Percentiles rank a stretch among this genome's conserved stretches.
Conservation (phyloP, 2,329 filamentous ascomycete species). For the Trichoderma lentiforme region DNA sequence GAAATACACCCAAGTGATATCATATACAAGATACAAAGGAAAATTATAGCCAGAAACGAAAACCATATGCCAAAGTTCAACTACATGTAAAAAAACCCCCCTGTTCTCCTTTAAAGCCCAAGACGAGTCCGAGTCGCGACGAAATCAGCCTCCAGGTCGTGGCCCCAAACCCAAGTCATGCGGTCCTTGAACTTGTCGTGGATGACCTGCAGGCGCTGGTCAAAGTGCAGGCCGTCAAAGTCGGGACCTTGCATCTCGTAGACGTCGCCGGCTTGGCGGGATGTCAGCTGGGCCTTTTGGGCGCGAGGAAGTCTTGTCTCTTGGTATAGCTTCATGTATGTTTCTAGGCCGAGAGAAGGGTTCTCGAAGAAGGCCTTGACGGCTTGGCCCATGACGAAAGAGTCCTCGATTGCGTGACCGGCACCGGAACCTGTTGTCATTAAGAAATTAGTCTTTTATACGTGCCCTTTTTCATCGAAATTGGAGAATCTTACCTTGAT, state of each 20-base stretch:
- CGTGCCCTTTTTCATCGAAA: neutral
- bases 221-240: conserved; percentile 1
- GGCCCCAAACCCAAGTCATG: conserved; percentile 11
- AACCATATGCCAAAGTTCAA: neutral
- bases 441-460: neutral
- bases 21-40: neutral
- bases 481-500: neutral
- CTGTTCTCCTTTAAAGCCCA: neutral
- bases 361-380: conserved; percentile 11
- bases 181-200: conserved; percentile 13
- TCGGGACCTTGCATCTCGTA: conserved; percentile 13
- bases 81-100: neutral
- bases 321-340: conserved; percentile 14
- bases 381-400: conserved; percentile 13
- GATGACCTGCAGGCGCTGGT: conserved; percentile 10
- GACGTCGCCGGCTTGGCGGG: conserved; percentile 6
- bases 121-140: conserved; percentile 7
- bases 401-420: conserved; percentile 14
- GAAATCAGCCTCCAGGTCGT: conserved; percentile 6
- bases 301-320: conserved; percentile 1
- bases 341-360: neutral
- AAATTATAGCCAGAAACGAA: neutral
- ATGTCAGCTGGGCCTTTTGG: conserved; percentile 7
- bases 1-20: neutral
- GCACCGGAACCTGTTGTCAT: neutral